phyloP scores from a whole-genome alignment of 345 rosid genomes.

The Mercurialis annua region DNA sequence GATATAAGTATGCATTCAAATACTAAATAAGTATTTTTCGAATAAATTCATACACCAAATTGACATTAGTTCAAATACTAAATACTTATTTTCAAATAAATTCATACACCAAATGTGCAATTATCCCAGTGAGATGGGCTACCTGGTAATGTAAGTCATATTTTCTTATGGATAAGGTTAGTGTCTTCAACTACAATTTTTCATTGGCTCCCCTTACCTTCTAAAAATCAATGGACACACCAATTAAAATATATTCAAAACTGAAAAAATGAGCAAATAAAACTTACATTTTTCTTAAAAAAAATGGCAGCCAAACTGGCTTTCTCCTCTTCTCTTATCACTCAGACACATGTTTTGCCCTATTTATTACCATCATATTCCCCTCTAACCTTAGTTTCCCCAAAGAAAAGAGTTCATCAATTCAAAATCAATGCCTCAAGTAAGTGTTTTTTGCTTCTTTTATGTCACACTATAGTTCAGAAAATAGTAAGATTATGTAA shows the following conservation, averaged over 20 bases:
- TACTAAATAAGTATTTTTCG: no score
- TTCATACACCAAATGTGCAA: not conserved
- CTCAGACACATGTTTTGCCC: slow-evolving; percentile 22
- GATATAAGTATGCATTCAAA: no score
- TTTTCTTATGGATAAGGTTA: slow-evolving; percentile 27
- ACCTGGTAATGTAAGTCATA: not conserved
- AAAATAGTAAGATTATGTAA: no score
- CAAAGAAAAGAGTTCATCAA: slow-evolving; percentile 24
- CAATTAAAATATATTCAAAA: not conserved
- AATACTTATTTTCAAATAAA: no score
- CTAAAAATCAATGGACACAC: slow-evolving; percentile 3
- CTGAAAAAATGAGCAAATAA: slow-evolving; percentile 1
- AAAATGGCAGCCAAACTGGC: slow-evolving; percentile 54
- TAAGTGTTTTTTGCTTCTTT: slow-evolving; percentile 13
- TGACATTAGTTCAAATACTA: no score
- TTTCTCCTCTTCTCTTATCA: slow-evolving; percentile 34
- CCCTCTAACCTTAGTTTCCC: slow-evolving; percentile 23
- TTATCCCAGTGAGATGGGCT: not conserved
- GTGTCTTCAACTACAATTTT: not conserved
- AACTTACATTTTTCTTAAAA: not conserved
- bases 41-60: no score
- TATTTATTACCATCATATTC: slow-evolving; percentile 28
- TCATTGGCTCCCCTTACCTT: slow-evolving; percentile 13
- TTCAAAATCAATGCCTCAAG: slow-evolving; percentile 66
- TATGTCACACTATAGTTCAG: not conserved